Evolutionary conservation across 2,329 filamentous ascomycete species (phyloP), one percentile per base, ranked within the genome.

Genomic region (Salinomyces thailandicus): DNA sequence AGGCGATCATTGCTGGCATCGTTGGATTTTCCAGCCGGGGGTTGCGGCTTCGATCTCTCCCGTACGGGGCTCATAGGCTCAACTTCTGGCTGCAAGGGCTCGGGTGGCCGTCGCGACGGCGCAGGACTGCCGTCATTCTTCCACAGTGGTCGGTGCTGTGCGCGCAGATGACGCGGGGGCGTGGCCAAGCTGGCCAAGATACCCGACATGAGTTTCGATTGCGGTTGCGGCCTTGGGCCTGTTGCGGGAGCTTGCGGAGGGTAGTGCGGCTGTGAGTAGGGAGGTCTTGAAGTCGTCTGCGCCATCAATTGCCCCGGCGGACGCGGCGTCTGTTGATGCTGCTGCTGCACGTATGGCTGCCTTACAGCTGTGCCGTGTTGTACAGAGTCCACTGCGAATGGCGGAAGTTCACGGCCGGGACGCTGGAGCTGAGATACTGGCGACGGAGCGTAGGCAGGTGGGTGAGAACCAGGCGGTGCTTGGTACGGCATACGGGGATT

Each of bases 321-420:
- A n/a, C 26, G 36, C 5, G 34, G 37, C 18, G 35, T 31, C n/a
- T n/a, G n/a, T 5, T 42, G 45, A 27, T 43, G 41, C 22, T 40
- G 46, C 29, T 43, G 41, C 26, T 42, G 36, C 22, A 41, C 36
- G 32, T 43, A 28, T 16, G 38, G 37, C 29, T 50, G 47, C 39
- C 46, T 41, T 13, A 14, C 12, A n/a, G 29, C 19, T 41, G 33
- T 5, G 46, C 38, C 26, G 40, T 32, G 62, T 41, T 68, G 64
- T 6, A 60, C 58, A n/a, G 57, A 53, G 9, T 67, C 61, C 37
- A 46, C 22, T 8, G 66, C 62, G 46, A 68, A 69, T 4, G 65
- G 64, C 31, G 64, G 63, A 22, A 68, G 54, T 60, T 67, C 66
- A 40, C 63, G 61, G 12, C 64, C 66, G 33, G 64, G 52, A 28